Percentiles rank a stretch among this genome's conserved stretches.
Evolutionary conservation across 768 basidiomycete species (phyloP).

Genomic region (Clavaria fumosa): DNA sequence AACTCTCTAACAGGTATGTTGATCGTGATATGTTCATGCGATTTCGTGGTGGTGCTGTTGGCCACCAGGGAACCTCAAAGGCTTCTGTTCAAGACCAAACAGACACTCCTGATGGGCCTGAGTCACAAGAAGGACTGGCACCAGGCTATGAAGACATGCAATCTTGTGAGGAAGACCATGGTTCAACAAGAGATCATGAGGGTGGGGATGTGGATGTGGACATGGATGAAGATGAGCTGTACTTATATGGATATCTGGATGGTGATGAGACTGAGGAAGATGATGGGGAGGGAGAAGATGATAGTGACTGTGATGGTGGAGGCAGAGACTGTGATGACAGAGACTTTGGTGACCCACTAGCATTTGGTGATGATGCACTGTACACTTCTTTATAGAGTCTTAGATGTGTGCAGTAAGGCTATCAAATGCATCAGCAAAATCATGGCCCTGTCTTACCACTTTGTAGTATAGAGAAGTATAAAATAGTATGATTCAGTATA

Average conservation of each 20-base stretch:
- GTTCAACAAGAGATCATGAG: not conserved
- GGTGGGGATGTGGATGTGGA: not conserved
- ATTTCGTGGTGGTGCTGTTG: constrained; percentile 16
- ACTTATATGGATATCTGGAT: not conserved
- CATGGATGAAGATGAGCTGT: not conserved
- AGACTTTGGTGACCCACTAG: not conserved
- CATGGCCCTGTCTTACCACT: not conserved
- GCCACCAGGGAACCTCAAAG: constrained; percentile 11
- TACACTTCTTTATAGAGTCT: no score
- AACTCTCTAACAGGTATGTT: not conserved
- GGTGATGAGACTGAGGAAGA: constrained; percentile 1
- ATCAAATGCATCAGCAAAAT: no score
- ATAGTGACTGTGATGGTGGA: constrained; percentile 1
- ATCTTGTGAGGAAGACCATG: not conserved
- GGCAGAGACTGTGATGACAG: constrained; percentile 3
- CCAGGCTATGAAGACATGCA: not conserved
- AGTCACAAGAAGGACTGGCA: not conserved
- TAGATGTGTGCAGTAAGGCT: no score
- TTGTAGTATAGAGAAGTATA: not conserved
- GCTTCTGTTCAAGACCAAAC: not conserved
- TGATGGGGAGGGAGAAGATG: not conserved
- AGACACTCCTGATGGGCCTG: not conserved
- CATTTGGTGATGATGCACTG: not conserved
- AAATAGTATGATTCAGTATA: not conserved
- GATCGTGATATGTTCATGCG: constrained; percentile 4